phyloP scores from a whole-genome alignment of 2,329 filamentous ascomycete species.

The Clarireedia homoeocarpa region DNA sequence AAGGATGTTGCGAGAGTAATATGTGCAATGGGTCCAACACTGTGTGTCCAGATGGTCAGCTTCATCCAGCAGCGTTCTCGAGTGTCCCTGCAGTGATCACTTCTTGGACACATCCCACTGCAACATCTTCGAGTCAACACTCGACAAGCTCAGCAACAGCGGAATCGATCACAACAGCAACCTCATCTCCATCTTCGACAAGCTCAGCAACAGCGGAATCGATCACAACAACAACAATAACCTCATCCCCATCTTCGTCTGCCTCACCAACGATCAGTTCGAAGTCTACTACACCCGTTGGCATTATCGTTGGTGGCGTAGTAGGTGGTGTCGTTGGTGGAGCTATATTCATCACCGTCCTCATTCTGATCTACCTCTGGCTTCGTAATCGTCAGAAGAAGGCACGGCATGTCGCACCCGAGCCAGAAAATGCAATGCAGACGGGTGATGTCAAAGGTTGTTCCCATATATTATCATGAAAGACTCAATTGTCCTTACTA shows the following conservation, averaged over 20 bases:
- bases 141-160: not conserved
- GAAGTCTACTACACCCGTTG: not conserved
- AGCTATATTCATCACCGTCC: not conserved
- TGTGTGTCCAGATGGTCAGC: not conserved
- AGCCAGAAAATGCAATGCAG: not conserved
- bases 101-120: not conserved
- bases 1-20: slow-evolving; percentile 12
- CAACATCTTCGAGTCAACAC: not conserved
- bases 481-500: not conserved
- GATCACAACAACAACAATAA: not conserved
- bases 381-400: not conserved
- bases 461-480: not conserved
- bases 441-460: not conserved
- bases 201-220: not conserved
- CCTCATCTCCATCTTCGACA: not conserved
- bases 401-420: no score
- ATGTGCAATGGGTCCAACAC: slow-evolving; percentile 3
- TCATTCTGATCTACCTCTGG: not conserved
- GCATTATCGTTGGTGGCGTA: not conserved
- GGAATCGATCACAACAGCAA: not conserved
- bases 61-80: not conserved
- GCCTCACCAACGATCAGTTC: not conserved
- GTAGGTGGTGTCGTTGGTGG: not conserved
- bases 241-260: not conserved
- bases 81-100: not conserved